phyloP scores from a whole-genome alignment of 2,329 filamentous ascomycete genomes.

The Dactylella cylindrospora region DNA sequence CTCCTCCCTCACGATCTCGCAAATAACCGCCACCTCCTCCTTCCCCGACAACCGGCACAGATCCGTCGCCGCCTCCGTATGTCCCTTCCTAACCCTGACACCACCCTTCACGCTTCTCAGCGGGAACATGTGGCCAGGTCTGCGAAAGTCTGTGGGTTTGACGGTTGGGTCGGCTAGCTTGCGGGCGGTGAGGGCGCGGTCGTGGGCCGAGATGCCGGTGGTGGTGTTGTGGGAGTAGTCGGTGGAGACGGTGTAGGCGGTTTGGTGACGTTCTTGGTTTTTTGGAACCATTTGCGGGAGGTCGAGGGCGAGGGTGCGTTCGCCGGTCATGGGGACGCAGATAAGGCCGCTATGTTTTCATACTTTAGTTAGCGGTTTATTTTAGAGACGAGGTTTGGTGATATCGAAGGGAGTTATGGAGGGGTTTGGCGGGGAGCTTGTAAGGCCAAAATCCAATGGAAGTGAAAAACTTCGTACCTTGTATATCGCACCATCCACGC shows the following conservation, averaged over 20 bases:
- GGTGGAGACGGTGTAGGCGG: constrained; percentile 88
- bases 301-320: constrained; percentile 68
- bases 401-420: neutral
- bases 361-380: neutral
- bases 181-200: constrained; percentile 79
- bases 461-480: constrained; percentile 55
- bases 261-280: constrained; percentile 79
- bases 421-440: neutral
- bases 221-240: constrained; percentile 73
- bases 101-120: constrained; percentile 77
- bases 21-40: constrained; percentile 75
- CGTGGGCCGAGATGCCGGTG: constrained; percentile 87
- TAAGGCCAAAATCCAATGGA: neutral
- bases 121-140: constrained; percentile 89
- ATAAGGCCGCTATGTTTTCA: constrained; percentile 68
- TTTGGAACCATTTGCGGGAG: constrained; percentile 84
- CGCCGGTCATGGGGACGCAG: constrained; percentile 77
- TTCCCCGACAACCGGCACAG: constrained; percentile 84
- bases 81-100: constrained; percentile 74
- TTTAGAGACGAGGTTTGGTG: neutral
- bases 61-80: constrained; percentile 92
- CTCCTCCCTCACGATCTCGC: constrained; percentile 87
- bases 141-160: constrained; percentile 65
- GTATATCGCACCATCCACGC: constrained; percentile 93
- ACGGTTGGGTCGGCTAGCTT: constrained; percentile 69